Conservation (phyloP, 1,284 basidiomycete genomes). For the Coniophora puteana region DNA sequence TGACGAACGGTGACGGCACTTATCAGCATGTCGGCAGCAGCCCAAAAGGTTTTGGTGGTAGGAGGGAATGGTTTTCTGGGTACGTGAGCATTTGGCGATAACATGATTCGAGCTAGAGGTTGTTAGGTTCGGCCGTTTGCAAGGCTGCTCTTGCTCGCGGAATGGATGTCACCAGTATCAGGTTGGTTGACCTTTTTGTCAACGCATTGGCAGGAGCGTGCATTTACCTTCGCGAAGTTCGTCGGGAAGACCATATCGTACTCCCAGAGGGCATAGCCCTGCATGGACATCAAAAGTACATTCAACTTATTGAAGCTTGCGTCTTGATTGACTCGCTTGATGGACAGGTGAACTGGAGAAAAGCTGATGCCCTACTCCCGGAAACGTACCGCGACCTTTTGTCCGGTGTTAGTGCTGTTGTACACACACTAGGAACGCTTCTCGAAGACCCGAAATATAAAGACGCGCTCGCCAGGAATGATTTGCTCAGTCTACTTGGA, state of each 20-base stretch:
- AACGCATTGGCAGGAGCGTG: not conserved
- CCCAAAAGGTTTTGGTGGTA: constrained; percentile 77
- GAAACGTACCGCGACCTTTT: constrained; percentile 71
- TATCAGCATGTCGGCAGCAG: constrained; percentile 32
- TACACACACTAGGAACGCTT: constrained; percentile 94
- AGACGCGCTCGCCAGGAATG: constrained; percentile 53
- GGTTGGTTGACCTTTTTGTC: constrained; percentile 42
- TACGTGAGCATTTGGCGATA: constrained; percentile 24
- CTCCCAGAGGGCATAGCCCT: constrained; percentile 86
- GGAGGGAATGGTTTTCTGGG: constrained; percentile 97
- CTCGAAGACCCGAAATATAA: constrained; percentile 87
- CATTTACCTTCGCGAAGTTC: constrained; percentile 45
- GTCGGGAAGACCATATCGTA: constrained; percentile 82
- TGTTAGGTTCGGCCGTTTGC: constrained; percentile 87
- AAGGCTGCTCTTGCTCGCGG: constrained; percentile 81
- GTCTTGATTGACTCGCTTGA: constrained; percentile 1
- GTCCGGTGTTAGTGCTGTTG: constrained; percentile 68
- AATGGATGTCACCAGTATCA: constrained; percentile 86
- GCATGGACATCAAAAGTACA: constrained; percentile 77
- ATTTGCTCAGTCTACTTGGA: constrained; percentile 51
- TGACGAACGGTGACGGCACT: too few relatives aligned
- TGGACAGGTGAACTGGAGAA: constrained; percentile 76
- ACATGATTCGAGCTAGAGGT: constrained; percentile 9
- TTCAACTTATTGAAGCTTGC: too few relatives aligned
- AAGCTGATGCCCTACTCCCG: constrained; percentile 77